Evolutionary conservation across 441 rosid genomes (phyloP).

Genomic region (Isatis lusitanica): DNA sequence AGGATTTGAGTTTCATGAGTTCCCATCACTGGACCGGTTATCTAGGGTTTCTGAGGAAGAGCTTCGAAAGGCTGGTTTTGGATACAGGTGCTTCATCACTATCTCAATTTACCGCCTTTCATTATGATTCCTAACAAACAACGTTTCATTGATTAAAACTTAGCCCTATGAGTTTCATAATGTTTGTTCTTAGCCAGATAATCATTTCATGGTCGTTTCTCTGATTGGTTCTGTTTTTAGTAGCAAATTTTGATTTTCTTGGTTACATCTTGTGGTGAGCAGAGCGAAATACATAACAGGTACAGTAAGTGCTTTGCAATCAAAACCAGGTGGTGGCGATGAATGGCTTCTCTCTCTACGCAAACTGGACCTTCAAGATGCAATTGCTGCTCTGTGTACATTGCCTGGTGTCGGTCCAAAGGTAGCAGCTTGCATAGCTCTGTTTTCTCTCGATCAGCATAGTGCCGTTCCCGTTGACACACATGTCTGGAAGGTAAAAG

Average conservation of each 20-base stretch:
- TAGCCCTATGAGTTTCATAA: too few species aligned
- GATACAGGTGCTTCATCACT: constrained; percentile 65
- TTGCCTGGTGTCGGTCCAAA: constrained; percentile 94
- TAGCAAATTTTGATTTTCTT: constrained; percentile 5
- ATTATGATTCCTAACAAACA: not conserved
- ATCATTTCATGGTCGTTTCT: not conserved
- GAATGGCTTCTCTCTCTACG: constrained; percentile 84
- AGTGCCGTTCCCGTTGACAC: constrained; percentile 94
- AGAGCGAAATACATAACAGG: constrained; percentile 87
- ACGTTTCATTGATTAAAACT: not conserved
- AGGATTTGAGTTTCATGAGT: constrained; percentile 71
- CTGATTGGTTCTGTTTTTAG: not conserved
- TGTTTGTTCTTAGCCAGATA: constrained; percentile 3
- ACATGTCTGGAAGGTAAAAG: constrained; percentile 90
- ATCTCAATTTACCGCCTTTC: constrained; percentile 5
- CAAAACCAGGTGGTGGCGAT: constrained; percentile 72
- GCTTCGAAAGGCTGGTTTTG: constrained; percentile 82
- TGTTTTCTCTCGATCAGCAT: constrained; percentile 92
- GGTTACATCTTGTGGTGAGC: constrained; percentile 32
- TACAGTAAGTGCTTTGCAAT: constrained; percentile 60
- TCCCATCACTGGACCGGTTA: constrained; percentile 71
- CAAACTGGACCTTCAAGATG: constrained; percentile 58
- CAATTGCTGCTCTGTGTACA: constrained; percentile 64
- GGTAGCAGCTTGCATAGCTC: constrained; percentile 90
- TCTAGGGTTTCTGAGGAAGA: constrained; percentile 64